Evolutionary conservation across 176 grass and related monocot genomes (phyloP).

Genomic region (Bolboschoenus planiculmis): DNA sequence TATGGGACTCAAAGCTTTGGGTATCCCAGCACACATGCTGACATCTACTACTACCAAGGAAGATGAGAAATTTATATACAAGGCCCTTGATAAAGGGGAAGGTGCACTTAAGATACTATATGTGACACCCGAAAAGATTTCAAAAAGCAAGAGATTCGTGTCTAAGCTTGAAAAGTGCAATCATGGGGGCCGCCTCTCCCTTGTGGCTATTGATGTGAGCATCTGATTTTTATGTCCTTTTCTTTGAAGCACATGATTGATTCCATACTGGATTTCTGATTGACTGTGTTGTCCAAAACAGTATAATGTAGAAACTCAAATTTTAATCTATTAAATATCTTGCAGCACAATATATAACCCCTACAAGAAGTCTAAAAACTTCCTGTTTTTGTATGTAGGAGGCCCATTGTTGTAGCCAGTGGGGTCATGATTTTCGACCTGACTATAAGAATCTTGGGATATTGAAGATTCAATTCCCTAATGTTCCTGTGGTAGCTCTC

Average conservation of each 20-base stretch:
- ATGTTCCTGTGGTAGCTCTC: conserved; percentile 84
- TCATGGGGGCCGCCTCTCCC: conserved; percentile 72
- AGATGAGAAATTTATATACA: conserved; percentile 74
- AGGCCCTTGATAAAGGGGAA: conserved; percentile 82
- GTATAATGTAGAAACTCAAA: not conserved
- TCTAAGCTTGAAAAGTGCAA: conserved; percentile 98
- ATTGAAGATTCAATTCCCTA: conserved; percentile 94
- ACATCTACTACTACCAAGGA: conserved; percentile 84
- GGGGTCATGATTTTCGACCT: conserved; percentile 95
- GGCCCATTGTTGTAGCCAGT: conserved; percentile 93
- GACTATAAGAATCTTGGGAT: conserved; percentile 98
- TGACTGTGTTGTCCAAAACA: not conserved
- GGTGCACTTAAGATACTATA: conserved; percentile 82
- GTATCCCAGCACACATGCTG: conserved; percentile 79
- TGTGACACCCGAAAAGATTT: conserved; percentile 97
- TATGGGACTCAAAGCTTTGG: conserved; percentile 78
- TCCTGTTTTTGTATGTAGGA: conserved; percentile 52
- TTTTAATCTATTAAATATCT: not conserved
- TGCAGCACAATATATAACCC: not conserved
- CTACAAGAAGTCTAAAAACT: not conserved
- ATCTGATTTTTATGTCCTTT: conserved; percentile 19
- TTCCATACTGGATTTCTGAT: not conserved
- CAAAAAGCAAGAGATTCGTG: conserved; percentile 97
- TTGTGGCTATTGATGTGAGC: conserved; percentile 92
- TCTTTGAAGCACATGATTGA: not conserved